phyloP scores from a whole-genome alignment of 495 filamentous ascomycete species.

The Neurospora sp. region DNA sequence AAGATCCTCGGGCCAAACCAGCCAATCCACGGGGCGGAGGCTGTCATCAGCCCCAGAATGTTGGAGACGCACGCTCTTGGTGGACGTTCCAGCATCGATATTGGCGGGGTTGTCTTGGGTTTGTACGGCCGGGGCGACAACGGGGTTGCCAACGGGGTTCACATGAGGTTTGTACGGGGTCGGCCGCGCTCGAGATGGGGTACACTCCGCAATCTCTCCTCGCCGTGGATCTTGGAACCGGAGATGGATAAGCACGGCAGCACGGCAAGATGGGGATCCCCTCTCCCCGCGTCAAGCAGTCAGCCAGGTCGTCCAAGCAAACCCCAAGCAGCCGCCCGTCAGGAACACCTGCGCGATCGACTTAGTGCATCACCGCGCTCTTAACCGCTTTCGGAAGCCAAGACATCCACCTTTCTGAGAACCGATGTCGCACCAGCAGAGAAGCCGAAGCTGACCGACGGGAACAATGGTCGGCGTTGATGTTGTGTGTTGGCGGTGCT shows the following conservation, averaged over 20 bases:
- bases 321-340: not conserved
- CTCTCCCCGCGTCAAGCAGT: not conserved
- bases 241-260: not conserved
- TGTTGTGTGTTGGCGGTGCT: not conserved
- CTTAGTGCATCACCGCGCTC: not conserved
- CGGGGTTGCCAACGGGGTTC: not conserved
- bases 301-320: not conserved
- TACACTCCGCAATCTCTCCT: not conserved
- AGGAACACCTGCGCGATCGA: not conserved
- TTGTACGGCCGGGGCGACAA: not conserved
- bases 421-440: not conserved
- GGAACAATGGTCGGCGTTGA: not conserved
- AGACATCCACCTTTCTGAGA: not conserved
- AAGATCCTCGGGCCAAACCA: constrained; percentile 6
- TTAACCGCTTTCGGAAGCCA: not conserved
- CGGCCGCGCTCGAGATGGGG: not conserved
- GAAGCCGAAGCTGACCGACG: not conserved
- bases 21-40: not conserved
- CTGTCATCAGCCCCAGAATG: not conserved
- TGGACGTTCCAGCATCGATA: not conserved
- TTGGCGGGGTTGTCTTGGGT: not conserved
- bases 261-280: not conserved
- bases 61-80: not conserved
- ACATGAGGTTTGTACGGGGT: not conserved
- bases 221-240: not conserved